Evolutionary conservation across 2,329 filamentous ascomycete genomes (phyloP), one percentile per base, ranked within the genome.

Genomic region (Fusarium algeriense): DNA sequence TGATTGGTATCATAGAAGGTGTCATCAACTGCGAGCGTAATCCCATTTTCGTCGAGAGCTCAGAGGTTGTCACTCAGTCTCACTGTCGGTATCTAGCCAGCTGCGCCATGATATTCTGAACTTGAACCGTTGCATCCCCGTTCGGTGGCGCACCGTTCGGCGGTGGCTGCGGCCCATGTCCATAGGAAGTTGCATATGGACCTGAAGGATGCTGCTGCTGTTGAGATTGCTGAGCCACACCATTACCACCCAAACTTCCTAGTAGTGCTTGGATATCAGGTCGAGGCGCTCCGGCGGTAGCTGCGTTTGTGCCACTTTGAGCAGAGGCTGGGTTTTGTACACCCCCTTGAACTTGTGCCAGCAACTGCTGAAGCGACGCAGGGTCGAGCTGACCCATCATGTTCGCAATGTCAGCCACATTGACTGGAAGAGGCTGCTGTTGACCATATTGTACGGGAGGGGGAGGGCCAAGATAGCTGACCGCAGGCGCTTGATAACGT

Each of bases 51-150:
- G 12, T 44, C 48, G 20, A 34, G 35, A 50, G 30, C 26, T 28
- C n/a, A 35, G 23, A 28, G n/a, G 23, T 64, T 26, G 35, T 28
- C 35, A 7, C 34, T 28, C 49, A 48, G 32, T 52, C 52, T 55
- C 55, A 89, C 77, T 90, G 87, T 69, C 90, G 85, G 76, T 89
- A 91, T 73, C 87, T 89, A 49, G 90, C 88, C 64, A 94, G 82
- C 75, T 93, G 90, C 17, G 91, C 90, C 88, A 94, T 92, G 55
- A 94, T 93, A 74, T 92, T 91, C 78, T 91, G 88, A 73, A 94
- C 85, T 57, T 89, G 85, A 15, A 90, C 83, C 12, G 84, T 83
- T 15, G 83, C 80, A 59, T 82, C 81, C 15, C 77, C 76, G 59
- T 77, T 70, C 26, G 71, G 66, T 26, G 74, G 70, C 30, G 73